These are phyloP conservation scores for Chrysochromulina parva DNA, from an alignment of 78 protist genomes.

Conservation along the genomic window DNA sequence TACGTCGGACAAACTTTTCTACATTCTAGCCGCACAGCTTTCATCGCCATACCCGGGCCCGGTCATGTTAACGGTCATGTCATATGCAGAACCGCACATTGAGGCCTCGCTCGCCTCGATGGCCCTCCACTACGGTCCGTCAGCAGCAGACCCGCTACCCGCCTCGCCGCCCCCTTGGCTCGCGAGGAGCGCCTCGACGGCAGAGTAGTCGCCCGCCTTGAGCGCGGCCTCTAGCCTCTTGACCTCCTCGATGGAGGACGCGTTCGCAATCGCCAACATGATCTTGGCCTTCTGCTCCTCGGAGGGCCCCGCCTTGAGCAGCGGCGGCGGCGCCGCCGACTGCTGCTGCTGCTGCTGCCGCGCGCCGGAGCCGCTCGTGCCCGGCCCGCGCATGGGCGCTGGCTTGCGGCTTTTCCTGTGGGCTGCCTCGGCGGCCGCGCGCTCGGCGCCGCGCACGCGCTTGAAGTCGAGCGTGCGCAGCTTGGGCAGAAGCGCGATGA, in stretches of 20 bases:
- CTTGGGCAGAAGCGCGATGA: constrained; percentile 70
- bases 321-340: background rate
- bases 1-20: too few relatives aligned
- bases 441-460: constrained; percentile 54
- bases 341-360: background rate
- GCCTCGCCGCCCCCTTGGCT: too few relatives aligned
- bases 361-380: background rate
- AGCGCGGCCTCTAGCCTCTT: background rate
- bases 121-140: too few relatives aligned
- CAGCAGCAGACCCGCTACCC: too few relatives aligned
- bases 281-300: background rate
- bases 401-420: background rate
- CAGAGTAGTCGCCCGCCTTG: background rate
- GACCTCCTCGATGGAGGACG: background rate
- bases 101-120: too few relatives aligned
- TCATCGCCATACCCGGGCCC: too few relatives aligned
- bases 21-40: too few relatives aligned
- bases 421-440: background rate
- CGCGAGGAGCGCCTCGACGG: too few relatives aligned
- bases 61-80: too few relatives aligned
- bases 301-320: background rate
- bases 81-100: too few relatives aligned
- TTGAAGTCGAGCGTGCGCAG: constrained; percentile 74
- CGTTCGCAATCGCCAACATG: background rate
- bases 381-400: background rate